phyloP scores from a whole-genome alignment of 139 green algal species.

The Axilococcus clingmanii region DNA sequence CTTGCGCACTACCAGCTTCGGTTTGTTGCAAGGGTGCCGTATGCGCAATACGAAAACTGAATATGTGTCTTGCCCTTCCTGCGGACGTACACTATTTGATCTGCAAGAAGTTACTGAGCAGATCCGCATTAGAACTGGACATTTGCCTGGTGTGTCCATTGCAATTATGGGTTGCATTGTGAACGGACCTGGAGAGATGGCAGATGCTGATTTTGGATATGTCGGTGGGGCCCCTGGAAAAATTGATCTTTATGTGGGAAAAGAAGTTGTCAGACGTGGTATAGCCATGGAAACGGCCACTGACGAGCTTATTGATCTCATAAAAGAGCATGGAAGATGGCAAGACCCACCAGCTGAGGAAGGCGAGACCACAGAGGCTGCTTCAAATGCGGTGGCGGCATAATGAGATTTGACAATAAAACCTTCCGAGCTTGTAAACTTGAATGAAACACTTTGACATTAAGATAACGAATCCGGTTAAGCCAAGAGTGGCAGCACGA shows the following conservation, averaged over 20 bases:
- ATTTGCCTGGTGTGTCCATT: conserved; percentile 92
- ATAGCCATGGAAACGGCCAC: conserved; percentile 79
- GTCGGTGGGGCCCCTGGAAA: conserved; percentile 76
- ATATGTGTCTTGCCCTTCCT: conserved; percentile 95
- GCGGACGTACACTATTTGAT: conserved; percentile 96
- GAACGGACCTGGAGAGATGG: conserved; percentile 98
- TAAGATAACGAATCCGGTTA: neutral
- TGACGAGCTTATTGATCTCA: conserved; percentile 90
- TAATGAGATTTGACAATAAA: neutral
- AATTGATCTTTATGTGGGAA: conserved; percentile 99
- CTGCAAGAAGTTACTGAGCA: conserved; percentile 96
- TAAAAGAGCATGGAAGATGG: conserved; percentile 63
- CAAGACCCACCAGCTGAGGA: conserved; percentile 16
- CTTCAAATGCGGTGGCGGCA: neutral
- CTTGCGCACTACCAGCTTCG: conserved; percentile 87
- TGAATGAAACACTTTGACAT: neutral
- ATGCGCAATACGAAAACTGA: conserved; percentile 99
- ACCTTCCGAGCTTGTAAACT: neutral
- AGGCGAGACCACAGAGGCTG: conserved; percentile 31
- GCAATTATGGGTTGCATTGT: conserved; percentile 99
- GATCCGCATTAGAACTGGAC: conserved; percentile 84
- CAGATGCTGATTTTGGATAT: conserved; percentile 96
- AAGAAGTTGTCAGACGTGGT: conserved; percentile 87
- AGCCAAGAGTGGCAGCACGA: neutral
- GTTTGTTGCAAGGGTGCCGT: conserved; percentile 87